Base-by-base conservation (phyloP, 2,329 filamentous ascomycete genomes). In the Berkeleyomyces basicola region DNA sequence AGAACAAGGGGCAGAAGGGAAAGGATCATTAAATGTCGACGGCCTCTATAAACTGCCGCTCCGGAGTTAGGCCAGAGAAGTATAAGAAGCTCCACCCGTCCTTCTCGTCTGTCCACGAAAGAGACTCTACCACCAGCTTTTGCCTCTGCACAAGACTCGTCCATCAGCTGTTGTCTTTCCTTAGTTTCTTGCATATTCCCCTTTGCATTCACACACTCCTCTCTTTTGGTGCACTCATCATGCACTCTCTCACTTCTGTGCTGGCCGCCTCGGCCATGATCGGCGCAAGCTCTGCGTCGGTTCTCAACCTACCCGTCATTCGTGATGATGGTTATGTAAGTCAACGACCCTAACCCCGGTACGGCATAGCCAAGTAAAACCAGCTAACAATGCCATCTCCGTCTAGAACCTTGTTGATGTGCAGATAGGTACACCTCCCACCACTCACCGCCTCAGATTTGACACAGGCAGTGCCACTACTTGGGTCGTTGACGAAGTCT, bases 381-480 rank as follows among this genome's bases (percentile, higher is more conserved):
- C 11, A 36, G 3, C 43, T 60, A 49, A 53, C 51, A 58, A 39
- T n/a, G 1, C 16, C n/a, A 16, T 3, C 7, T 6, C 31, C 16
- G 4, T 16, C 39, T 42, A 65, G 64, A 57, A 16, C 57, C 46
- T 61, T 11, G 65, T 66, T 16, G 47, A 65, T 7, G 14, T 66
- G n/a, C 14, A 62, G 74, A 55, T 70, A 9, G 72, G 72, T 46
- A 71, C 69, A 3, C 73, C 72, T 0, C 44, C 66, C 7, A 66
- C 69, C 57, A 65, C 62, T 0, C 68, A 70, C 62, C 65, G 66
- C 1, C 67, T 74, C 4, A 63, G 68, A 9, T 73, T 73, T 63
- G 72, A 74, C 64, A 74, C 71, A 0, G 72, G 73, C 31, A 73
- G 71, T 61, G 62, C 72, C 1, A 70, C 72, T 0, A 61, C 72